Evolutionary conservation across 805 yeast genomes (phyloP).

Genomic region (Lachancea meyersii): DNA sequence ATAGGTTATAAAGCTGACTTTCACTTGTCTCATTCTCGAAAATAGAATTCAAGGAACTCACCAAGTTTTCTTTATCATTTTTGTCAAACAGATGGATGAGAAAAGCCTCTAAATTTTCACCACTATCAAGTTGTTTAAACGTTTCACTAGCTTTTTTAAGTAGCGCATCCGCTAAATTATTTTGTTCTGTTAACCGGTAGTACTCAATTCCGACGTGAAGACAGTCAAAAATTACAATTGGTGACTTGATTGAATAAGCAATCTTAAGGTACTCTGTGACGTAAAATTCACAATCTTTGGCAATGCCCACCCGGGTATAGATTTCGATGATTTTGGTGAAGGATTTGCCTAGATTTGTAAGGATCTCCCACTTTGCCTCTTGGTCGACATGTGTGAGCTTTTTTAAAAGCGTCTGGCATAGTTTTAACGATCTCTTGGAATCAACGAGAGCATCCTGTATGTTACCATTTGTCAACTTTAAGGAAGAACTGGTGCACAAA

Average conservation of each 20-base stretch:
- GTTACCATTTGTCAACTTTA: slow-evolving; percentile 16
- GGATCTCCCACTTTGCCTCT: slow-evolving; percentile 35
- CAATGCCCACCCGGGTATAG: slow-evolving; percentile 45
- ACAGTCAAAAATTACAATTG: slow-evolving; percentile 21
- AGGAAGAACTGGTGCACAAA: slow-evolving; percentile 16
- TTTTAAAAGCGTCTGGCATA: slow-evolving; percentile 48
- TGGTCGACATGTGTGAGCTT: slow-evolving; percentile 28
- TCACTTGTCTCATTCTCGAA: slow-evolving; percentile 12
- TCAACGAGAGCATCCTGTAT: slow-evolving; percentile 31
- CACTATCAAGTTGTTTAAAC: slow-evolving; percentile 25
- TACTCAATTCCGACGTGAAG: slow-evolving; percentile 17
- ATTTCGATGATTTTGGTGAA: slow-evolving; percentile 38
- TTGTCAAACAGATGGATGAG: slow-evolving; percentile 18
- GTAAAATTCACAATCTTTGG: slow-evolving; percentile 54
- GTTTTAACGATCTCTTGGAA: slow-evolving; percentile 44
- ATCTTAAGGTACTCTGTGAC: slow-evolving; percentile 43
- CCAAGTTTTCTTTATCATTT: slow-evolving; percentile 17
- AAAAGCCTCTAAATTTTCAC: slow-evolving; percentile 22
- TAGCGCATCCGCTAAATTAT: slow-evolving; percentile 3
- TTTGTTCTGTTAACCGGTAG: slow-evolving; percentile 21
- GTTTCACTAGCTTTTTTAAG: slow-evolving; percentile 17
- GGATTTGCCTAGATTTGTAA: slow-evolving; percentile 32
- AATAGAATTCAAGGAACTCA: slow-evolving; percentile 17
- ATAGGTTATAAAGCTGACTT: slow-evolving; percentile 16
- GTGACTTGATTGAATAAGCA: slow-evolving; percentile 27